A percentile compares a stretch with the other conserved stretches of the same genome.
Evolutionary conservation across 306 rosid genomes (phyloP).

Genomic region (Malus domestica): ASM211411v1 NC_041794.1:34435001-34435500

Average conservation of each 20-base stretch:
- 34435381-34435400: background rate
- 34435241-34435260: constrained; percentile 80
- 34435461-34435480: background rate
- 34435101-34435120: constrained; percentile 11
- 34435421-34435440: background rate
- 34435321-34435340: background rate
- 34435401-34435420: background rate
- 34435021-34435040: background rate
- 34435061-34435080: background rate
- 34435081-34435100: constrained; percentile 6
- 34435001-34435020: background rate
- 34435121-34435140: constrained; percentile 64
- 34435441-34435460: background rate
- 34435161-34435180: constrained; percentile 88
- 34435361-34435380: background rate
- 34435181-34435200: constrained; percentile 81
- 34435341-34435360: background rate
- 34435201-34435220: constrained; percentile 90
- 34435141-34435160: constrained; percentile 83
- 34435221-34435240: constrained; percentile 92
- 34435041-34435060: background rate
- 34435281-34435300: background rate
- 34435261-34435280: background rate
- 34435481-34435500: background rate
- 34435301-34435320: background rate